Evolutionary conservation across 1,284 basidiomycete species (phyloP).

Genomic region (Thecaphora thlaspeos): DNA sequence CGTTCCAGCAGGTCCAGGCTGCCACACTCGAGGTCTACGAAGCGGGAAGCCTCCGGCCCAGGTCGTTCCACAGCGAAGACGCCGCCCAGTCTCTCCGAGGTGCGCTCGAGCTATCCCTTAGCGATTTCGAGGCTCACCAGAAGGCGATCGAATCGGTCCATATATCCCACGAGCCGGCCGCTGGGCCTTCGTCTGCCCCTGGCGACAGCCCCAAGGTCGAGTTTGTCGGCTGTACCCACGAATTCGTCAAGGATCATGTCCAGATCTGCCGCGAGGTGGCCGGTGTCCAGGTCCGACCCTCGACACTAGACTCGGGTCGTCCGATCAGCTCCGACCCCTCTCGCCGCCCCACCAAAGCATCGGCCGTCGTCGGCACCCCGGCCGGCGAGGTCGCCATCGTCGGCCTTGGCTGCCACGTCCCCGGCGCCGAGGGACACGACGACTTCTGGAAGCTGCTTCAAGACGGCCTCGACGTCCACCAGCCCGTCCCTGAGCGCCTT

Average conservation of each 20-base stretch:
- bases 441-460: slow-evolving; percentile 31
- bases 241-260: not conserved
- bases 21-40: slow-evolving; percentile 3
- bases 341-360: slow-evolving; percentile 8
- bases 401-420: slow-evolving; percentile 37
- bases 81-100: slow-evolving; percentile 1
- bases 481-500: slow-evolving; percentile 25
- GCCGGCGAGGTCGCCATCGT: slow-evolving; percentile 32
- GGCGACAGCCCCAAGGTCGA: slow-evolving; percentile 5
- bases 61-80: not conserved
- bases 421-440: slow-evolving; percentile 31
- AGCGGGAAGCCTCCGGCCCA: not conserved
- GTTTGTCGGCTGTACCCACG: slow-evolving; percentile 10
- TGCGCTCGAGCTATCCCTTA: slow-evolving; percentile 11
- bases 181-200: slow-evolving; percentile 8
- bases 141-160: not conserved
- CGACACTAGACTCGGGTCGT: slow-evolving; percentile 10
- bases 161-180: not conserved
- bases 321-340: slow-evolving; percentile 21
- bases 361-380: slow-evolving; percentile 26
- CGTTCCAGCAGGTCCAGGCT: not conserved
- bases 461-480: slow-evolving; percentile 24
- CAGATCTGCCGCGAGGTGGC: slow-evolving; percentile 2
- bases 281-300: slow-evolving; percentile 12
- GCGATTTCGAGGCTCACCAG: slow-evolving; percentile 4